phyloP scores from a whole-genome alignment of 495 filamentous ascomycete species.

The Usnea hakonensis region DNA sequence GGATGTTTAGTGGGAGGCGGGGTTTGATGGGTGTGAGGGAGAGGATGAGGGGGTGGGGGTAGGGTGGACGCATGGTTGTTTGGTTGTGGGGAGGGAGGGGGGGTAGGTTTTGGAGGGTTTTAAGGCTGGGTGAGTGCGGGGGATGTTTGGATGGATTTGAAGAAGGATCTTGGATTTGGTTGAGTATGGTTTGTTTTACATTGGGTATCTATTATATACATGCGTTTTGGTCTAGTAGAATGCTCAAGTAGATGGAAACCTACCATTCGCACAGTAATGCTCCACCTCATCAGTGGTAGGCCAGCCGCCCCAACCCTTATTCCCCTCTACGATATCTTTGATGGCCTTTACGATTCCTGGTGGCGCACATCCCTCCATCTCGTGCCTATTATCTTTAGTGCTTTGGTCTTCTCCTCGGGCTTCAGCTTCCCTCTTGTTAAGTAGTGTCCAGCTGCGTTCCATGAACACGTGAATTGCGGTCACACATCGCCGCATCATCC shows the following conservation, averaged over 20 bases:
- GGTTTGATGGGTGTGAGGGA: slow-evolving; percentile 24
- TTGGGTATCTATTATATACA: background rate
- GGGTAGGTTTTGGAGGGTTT: slow-evolving; percentile 17
- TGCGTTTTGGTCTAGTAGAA: background rate
- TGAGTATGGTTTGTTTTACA: background rate
- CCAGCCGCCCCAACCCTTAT: slow-evolving; percentile 45
- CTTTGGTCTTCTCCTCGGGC: background rate
- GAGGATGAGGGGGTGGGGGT: slow-evolving; percentile 31
- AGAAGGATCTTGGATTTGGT: background rate
- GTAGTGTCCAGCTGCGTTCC: slow-evolving; percentile 35
- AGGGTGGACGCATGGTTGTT: slow-evolving; percentile 16
- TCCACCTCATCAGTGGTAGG: slow-evolving; percentile 45
- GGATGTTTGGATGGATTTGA: background rate
- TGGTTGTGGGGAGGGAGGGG: slow-evolving; percentile 16
- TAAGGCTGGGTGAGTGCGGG: background rate
- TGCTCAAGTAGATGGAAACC: slow-evolving; percentile 8
- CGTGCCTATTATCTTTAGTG: background rate
- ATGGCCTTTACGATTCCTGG: slow-evolving; percentile 31
- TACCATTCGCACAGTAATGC: slow-evolving; percentile 32
- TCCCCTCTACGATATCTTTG: slow-evolving; percentile 40
- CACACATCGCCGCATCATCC: slow-evolving; percentile 41
- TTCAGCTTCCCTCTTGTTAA: background rate
- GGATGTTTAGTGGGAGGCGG: slow-evolving; percentile 37
- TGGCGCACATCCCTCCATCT: slow-evolving; percentile 18
- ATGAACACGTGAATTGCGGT: slow-evolving; percentile 47